Conservation (phyloP, 2,329 filamentous ascomycete species). For the Colletotrichum euphorbiae region DNA sequence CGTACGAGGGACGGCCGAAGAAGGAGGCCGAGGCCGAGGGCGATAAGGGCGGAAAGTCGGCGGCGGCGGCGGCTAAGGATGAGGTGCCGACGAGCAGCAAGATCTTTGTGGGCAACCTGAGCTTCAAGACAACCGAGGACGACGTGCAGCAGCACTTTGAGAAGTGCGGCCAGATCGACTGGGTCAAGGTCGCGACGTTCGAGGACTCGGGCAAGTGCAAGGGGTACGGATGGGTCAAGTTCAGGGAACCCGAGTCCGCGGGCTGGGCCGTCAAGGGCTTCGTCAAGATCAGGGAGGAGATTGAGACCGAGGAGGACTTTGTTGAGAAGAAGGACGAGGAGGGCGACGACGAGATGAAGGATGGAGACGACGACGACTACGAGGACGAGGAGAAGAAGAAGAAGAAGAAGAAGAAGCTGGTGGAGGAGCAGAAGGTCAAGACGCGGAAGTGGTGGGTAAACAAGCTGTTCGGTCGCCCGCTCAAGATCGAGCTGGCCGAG, state of each 20-base stretch:
- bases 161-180: conserved; percentile 85
- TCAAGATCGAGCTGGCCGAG: conserved; percentile 94
- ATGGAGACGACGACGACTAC: conserved; percentile 52
- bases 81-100: conserved; percentile 73
- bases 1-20: conserved; percentile 88
- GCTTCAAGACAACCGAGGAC: conserved; percentile 85
- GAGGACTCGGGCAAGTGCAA: conserved; percentile 98
- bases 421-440: conserved; percentile 63
- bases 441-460: conserved; percentile 87
- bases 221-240: conserved; percentile 95
- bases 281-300: conserved; percentile 74
- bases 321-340: conserved; percentile 56
- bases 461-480: conserved; percentile 79
- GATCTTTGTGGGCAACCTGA: conserved; percentile 92
- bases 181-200: conserved; percentile 92
- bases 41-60: conserved; percentile 34
- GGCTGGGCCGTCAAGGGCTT: conserved; percentile 81
- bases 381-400: conserved; percentile 50
- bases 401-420: conserved; percentile 47
- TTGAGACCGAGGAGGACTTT: conserved; percentile 73
- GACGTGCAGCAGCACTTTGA: conserved; percentile 83
- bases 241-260: conserved; percentile 81
- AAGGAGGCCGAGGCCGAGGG: conserved; percentile 60
- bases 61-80: conserved; percentile 46
- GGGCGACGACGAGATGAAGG: conserved; percentile 49